Percentiles rank a stretch among this genome's conserved stretches.
Evolutionary conservation across 2,329 filamentous ascomycete species (phyloP).

Genomic region (Parasarocladium wereldwijsianum): DNA sequence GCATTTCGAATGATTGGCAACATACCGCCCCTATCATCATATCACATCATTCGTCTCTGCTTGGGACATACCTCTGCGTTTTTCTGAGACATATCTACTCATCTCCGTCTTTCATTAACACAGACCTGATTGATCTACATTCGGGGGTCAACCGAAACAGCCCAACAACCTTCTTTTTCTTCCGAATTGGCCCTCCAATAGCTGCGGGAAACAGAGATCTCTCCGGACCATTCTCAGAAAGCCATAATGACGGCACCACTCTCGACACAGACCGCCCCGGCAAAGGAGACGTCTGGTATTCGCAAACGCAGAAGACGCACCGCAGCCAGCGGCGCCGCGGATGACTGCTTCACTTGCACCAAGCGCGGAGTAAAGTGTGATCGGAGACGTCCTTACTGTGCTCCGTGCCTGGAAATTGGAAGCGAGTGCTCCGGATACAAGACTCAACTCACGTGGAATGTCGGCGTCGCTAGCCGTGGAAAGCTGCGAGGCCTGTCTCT

Average conservation of each 20-base stretch:
- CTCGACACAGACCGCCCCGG: slow-evolving; percentile 25
- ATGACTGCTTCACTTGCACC: slow-evolving; percentile 90
- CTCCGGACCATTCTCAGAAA: not conserved
- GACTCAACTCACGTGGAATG: slow-evolving; percentile 91
- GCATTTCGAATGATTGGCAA: too few relatives aligned
- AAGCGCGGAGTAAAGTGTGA: slow-evolving; percentile 79
- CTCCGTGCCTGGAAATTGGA: slow-evolving; percentile 80
- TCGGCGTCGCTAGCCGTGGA: slow-evolving; percentile 86
- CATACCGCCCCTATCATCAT: too few relatives aligned
- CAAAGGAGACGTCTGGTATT: slow-evolving; percentile 36
- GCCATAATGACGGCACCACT: slow-evolving; percentile 32
- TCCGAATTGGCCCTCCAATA: not conserved
- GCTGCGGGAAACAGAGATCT: not conserved
- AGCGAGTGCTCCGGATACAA: slow-evolving; percentile 94
- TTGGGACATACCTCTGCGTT: not conserved
- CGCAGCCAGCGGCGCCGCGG: slow-evolving; percentile 73
- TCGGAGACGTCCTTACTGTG: slow-evolving; percentile 83
- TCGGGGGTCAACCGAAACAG: not conserved
- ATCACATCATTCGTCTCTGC: too few relatives aligned
- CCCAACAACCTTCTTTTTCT: not conserved
- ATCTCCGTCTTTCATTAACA: not conserved
- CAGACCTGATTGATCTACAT: not conserved
- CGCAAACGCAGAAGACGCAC: slow-evolving; percentile 75
- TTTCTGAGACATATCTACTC: not conserved
- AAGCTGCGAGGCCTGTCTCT: slow-evolving; percentile 84